phyloP scores from a whole-genome alignment of 1,139 yeast genomes.

The Candida albicans region DNA sequence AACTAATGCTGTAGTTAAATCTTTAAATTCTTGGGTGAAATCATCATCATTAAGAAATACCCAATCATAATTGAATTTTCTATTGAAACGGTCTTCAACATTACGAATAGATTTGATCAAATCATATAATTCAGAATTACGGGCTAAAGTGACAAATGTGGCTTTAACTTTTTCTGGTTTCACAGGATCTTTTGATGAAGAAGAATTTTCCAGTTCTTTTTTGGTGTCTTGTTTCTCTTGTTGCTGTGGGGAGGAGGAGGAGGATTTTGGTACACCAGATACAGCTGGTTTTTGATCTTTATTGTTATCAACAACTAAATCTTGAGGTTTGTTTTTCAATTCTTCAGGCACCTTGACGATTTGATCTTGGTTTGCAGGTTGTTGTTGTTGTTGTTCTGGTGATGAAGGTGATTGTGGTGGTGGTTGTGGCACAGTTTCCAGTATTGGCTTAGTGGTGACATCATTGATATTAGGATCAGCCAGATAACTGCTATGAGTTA shows the following conservation, averaged over 20 bases:
- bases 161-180: constrained; percentile 48
- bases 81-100: constrained; percentile 72
- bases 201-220: not conserved
- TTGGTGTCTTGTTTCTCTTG: not conserved
- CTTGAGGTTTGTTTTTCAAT: constrained; percentile 4
- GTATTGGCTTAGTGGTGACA: not conserved
- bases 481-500: constrained; percentile 6
- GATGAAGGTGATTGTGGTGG: not conserved
- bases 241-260: not conserved
- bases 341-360: constrained; percentile 8
- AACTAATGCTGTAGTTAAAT: constrained; percentile 45
- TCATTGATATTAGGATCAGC: not conserved
- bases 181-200: not conserved
- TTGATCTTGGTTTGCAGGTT: constrained; percentile 1
- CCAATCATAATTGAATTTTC: constrained; percentile 73
- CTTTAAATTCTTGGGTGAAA: constrained; percentile 57
- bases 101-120: constrained; percentile 66
- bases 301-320: not conserved
- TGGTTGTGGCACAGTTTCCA: constrained; percentile 3
- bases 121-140: constrained; percentile 64
- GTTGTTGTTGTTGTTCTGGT: constrained; percentile 5
- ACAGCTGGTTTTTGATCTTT: too few relatives aligned
- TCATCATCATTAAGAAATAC: constrained; percentile 70
- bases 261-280: not conserved
- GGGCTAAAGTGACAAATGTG: constrained; percentile 58